These are phyloP conservation scores for Bremia lactucae DNA, from an alignment of 352 stramenopile genomes.

Conservation along the genomic window DNA sequence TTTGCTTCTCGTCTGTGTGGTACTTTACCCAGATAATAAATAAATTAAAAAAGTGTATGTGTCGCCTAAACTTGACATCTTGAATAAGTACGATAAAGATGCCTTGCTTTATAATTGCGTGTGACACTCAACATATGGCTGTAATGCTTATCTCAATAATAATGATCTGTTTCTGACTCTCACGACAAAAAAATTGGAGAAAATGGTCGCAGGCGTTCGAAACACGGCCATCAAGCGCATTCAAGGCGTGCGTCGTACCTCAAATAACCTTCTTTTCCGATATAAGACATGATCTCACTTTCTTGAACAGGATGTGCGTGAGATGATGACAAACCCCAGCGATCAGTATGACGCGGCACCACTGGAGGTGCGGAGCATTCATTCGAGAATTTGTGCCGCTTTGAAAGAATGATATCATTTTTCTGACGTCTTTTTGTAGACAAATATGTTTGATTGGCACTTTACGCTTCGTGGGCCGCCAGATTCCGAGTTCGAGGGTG, in stretches of 20 bases:
- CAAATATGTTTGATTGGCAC: conserved; percentile 91
- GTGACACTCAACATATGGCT: no score
- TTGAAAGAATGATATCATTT: neutral
- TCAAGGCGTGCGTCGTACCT: conserved; percentile 38
- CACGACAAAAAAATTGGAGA: conserved; percentile 10
- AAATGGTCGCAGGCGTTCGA: conserved; percentile 42
- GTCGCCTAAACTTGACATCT: no score
- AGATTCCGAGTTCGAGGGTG: conserved; percentile 94
- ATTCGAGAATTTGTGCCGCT: neutral
- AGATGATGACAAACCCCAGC: conserved; percentile 83
- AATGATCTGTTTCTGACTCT: conserved; percentile 2
- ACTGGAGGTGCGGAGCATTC: conserved; percentile 38
- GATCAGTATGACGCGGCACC: conserved; percentile 69
- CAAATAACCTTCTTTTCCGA: neutral
- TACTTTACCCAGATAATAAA: no score
- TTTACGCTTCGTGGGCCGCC: conserved; percentile 96
- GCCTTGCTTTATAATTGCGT: no score
- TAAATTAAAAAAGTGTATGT: no score
- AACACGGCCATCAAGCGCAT: conserved; percentile 84
- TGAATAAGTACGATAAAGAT: no score
- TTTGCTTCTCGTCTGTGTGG: no score
- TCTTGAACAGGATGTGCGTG: conserved; percentile 57
- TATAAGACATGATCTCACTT: neutral
- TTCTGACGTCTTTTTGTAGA: conserved; percentile 16
- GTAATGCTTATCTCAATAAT: no score